phyloP scores from a whole-genome alignment of 2,329 filamentous ascomycete species.

The Monilinia fructigena region DNA sequence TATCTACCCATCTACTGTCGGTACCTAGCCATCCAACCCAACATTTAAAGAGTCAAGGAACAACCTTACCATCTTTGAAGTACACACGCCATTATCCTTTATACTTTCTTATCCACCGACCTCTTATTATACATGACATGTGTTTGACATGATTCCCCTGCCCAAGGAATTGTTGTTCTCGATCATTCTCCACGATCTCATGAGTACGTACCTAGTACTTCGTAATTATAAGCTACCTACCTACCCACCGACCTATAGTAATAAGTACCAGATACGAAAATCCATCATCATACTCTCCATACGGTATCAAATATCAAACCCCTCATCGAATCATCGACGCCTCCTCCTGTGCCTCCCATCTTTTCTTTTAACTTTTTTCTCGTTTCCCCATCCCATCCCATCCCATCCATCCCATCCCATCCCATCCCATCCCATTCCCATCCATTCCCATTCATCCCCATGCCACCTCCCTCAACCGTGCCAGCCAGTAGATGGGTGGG shows the following conservation, averaged over 20 bases:
- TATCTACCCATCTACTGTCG: no score
- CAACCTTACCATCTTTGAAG: not conserved
- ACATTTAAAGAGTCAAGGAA: not conserved
- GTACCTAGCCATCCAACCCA: not conserved
- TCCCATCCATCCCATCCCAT: not conserved
- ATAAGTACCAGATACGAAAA: not conserved
- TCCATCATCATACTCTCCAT: not conserved
- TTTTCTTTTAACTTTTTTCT: not conserved
- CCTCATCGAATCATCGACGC: not conserved
- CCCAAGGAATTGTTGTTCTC: no score
- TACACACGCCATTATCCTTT: not conserved
- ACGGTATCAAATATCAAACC: no score
- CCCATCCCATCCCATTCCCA: not conserved
- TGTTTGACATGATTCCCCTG: no score
- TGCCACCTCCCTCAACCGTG: not conserved
- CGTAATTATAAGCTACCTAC: no score
- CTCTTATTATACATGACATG: not conserved
- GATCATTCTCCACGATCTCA: conserved; percentile 10
- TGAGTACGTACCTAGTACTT: not conserved
- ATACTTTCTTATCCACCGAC: conserved; percentile 5
- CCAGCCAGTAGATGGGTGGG: not conserved
- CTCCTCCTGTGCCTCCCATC: not conserved
- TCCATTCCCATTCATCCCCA: not conserved
- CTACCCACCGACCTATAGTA: no score
- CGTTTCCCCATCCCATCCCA: not conserved